Evolutionary conservation across 2,329 filamentous ascomycete genomes (phyloP).

Genomic region (Helminthosporium solani): DNA sequence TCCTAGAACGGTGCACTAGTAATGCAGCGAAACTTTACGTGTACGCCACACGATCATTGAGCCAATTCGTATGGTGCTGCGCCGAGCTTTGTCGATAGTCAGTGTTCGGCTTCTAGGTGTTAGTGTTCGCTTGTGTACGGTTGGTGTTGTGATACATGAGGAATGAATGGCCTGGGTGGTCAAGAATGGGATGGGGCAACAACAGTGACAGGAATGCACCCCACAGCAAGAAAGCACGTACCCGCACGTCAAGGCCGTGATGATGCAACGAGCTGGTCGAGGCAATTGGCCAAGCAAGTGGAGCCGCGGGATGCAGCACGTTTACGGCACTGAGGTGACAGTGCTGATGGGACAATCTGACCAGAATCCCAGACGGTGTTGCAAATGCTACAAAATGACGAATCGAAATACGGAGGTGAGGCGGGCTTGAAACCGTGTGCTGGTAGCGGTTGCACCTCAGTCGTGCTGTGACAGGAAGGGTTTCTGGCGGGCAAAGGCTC

Average conservation of each 20-base stretch:
- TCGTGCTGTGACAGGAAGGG: conserved; percentile 19
- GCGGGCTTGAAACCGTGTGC: conserved; percentile 26
- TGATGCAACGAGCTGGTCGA: conserved; percentile 16
- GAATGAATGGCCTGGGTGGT: too few relatives aligned
- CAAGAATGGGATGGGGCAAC: conserved; percentile 16
- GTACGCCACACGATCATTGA: conserved; percentile 32
- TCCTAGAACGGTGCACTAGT: conserved; percentile 21
- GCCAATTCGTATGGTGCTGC: conserved; percentile 12
- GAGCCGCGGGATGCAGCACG: conserved; percentile 13
- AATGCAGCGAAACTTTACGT: conserved; percentile 25
- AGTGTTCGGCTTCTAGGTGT: conserved; percentile 22
- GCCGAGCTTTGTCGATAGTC: conserved; percentile 11
- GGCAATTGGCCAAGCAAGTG: conserved; percentile 8
- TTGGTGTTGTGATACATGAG: conserved; percentile 25
- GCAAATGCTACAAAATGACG: conserved; percentile 22
- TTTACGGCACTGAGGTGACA: conserved; percentile 3
- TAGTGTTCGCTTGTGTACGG: conserved; percentile 26
- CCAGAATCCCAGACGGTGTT: conserved; percentile 13
- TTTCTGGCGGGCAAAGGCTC: conserved; percentile 27
- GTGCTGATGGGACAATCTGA: conserved; percentile 4
- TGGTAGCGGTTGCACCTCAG: conserved; percentile 14
- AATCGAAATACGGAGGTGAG: conserved; percentile 20
- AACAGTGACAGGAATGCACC: conserved; percentile 29
- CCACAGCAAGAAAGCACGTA: conserved; percentile 32
- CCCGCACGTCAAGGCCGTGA: conserved; percentile 18